Evolutionary conservation across 2,329 filamentous ascomycete genomes (phyloP).

Genomic region (Trichoderma brevicompactum): DNA sequence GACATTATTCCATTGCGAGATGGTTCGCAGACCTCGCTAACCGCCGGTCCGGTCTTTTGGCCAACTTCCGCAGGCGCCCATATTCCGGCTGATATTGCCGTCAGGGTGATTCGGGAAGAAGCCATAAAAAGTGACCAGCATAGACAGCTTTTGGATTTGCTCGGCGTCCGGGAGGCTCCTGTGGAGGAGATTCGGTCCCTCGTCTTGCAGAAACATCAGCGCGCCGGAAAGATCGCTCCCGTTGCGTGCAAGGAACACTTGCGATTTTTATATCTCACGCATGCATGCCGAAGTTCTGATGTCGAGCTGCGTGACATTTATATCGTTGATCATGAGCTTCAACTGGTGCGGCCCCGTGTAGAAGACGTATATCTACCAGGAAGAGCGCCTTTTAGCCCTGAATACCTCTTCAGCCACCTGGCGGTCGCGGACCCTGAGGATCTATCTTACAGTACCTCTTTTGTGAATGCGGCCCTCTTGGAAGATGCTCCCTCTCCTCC

Average conservation of each 20-base stretch:
- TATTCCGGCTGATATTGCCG: neutral
- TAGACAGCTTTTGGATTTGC: neutral
- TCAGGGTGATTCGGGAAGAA: neutral
- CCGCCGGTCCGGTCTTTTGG: constrained; percentile 2
- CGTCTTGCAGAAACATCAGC: neutral
- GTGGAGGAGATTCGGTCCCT: neutral
- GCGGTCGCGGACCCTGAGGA: neutral
- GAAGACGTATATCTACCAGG: constrained; percentile 20
- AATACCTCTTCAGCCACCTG: neutral
- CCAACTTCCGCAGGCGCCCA: neutral
- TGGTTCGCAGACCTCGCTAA: neutral
- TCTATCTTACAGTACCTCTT: neutral
- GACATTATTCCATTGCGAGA: constrained; percentile 6
- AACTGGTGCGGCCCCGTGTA: neutral
- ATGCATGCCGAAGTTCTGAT: neutral
- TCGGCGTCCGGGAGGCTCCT: constrained; percentile 10
- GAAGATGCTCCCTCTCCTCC: neutral
- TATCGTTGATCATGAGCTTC: constrained; percentile 4
- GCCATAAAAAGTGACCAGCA: neutral
- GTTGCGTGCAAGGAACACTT: constrained; percentile 2
- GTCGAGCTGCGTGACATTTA: constrained; percentile 4
- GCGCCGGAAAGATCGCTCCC: neutral
- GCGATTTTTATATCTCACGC: constrained; percentile 15
- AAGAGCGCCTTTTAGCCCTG: neutral
- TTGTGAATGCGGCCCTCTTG: neutral